Conservation (phyloP, 2,329 filamentous ascomycete genomes). For the Trichophyton equinum region DNA sequence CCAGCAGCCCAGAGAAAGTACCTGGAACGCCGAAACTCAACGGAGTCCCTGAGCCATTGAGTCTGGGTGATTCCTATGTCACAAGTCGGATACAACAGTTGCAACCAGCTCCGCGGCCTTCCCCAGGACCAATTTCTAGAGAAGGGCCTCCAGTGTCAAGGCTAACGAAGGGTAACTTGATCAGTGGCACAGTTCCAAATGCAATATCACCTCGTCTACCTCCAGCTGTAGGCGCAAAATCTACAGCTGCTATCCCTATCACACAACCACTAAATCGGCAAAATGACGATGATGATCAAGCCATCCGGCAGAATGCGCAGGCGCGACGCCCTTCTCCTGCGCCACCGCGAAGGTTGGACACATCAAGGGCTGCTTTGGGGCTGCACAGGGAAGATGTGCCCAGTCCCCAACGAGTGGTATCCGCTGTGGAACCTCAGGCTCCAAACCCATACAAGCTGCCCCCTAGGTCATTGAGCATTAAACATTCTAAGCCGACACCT, state of each 20-base stretch:
- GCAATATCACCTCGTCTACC: neutral
- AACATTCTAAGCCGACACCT: constrained; percentile 14
- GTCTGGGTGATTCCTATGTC: neutral
- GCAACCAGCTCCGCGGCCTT: neutral
- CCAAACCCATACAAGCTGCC: neutral
- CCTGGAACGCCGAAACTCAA: neutral
- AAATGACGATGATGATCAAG: neutral
- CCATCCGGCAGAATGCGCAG: neutral
- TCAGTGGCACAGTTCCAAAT: neutral
- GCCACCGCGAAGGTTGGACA: neutral
- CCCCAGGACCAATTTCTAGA: neutral
- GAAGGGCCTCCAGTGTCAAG: neutral
- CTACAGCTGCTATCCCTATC: neutral
- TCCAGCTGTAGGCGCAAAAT: neutral
- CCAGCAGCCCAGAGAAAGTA: constrained; percentile 54
- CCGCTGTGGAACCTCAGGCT: neutral
- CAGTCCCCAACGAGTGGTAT: neutral
- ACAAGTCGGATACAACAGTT: neutral
- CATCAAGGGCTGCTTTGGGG: neutral
- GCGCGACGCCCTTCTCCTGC: neutral
- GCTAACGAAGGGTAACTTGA: neutral
- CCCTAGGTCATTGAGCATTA: neutral
- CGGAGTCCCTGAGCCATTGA: neutral
- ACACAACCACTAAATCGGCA: neutral
- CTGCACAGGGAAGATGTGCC: neutral